Conservation (phyloP, 2,329 filamentous ascomycete genomes). For the Alternaria ethzedia region DNA sequence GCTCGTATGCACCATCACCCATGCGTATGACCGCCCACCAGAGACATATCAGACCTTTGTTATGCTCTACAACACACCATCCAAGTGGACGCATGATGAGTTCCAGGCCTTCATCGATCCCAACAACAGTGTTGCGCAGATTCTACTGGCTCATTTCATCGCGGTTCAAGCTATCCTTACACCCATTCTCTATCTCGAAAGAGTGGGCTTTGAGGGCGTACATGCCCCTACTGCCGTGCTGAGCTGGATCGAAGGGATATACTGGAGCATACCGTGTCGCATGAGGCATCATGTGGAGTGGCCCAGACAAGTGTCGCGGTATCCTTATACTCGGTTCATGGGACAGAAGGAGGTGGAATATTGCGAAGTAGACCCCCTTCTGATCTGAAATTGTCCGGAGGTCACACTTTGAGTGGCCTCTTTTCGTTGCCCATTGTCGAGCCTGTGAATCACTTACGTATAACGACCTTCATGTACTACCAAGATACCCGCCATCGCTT, state of each 20-base stretch:
- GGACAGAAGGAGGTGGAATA: slow-evolving; percentile 28
- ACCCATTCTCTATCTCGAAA: slow-evolving; percentile 47
- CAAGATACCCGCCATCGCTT: slow-evolving; percentile 2
- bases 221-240: slow-evolving; percentile 41
- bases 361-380: slow-evolving; percentile 9
- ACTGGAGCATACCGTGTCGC: slow-evolving; percentile 30
- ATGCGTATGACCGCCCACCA: slow-evolving; percentile 39
- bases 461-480: not conserved
- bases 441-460: not conserved
- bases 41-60: slow-evolving; percentile 52
- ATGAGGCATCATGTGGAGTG: slow-evolving; percentile 39
- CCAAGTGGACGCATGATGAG: slow-evolving; percentile 48
- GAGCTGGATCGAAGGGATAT: slow-evolving; percentile 44
- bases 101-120: slow-evolving; percentile 55
- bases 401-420: not conserved
- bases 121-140: slow-evolving; percentile 50
- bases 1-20: slow-evolving; percentile 32
- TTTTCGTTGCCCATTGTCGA: not conserved
- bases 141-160: slow-evolving; percentile 57
- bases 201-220: slow-evolving; percentile 43
- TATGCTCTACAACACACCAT: slow-evolving; percentile 51
- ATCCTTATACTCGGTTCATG: slow-evolving; percentile 35
- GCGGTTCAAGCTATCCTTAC: slow-evolving; percentile 54
- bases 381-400: not conserved
- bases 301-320: slow-evolving; percentile 38